Conservation (phyloP, 1,284 basidiomycete species). For the Microbotryum silenes-acaulis region DNA sequence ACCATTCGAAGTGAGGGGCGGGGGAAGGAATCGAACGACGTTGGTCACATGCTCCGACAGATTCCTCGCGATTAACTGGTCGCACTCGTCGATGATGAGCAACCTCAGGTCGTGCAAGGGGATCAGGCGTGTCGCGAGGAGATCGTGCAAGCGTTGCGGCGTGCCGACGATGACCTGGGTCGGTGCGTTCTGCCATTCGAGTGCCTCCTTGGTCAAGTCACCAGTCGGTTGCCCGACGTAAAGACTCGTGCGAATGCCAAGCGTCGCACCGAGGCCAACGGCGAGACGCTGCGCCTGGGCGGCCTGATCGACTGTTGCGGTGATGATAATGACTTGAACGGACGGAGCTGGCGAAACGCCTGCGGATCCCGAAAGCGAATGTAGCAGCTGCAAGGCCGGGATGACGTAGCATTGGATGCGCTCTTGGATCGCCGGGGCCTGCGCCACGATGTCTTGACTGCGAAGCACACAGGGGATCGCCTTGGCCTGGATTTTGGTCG, state of each 20-base stretch:
- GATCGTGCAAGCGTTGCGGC: conserved; percentile 86
- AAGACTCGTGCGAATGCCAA: conserved; percentile 78
- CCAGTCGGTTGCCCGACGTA: conserved; percentile 54
- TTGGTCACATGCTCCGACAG: conserved; percentile 89
- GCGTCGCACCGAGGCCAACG: conserved; percentile 80
- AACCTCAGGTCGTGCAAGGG: conserved; percentile 75
- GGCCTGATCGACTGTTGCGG: conserved; percentile 95
- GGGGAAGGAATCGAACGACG: conserved; percentile 80
- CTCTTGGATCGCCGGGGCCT: conserved; percentile 96
- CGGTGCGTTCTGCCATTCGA: conserved; percentile 65
- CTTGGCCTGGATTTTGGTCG: conserved; percentile 96
- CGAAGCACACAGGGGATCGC: conserved; percentile 90
- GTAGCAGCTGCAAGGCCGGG: conserved; percentile 56
- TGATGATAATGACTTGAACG: conserved; percentile 83
- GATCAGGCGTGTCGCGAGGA: conserved; percentile 74
- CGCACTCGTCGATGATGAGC: conserved; percentile 91
- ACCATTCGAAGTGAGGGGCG: background rate
- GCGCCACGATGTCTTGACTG: conserved; percentile 92
- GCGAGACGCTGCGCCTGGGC: conserved; percentile 97
- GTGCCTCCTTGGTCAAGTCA: conserved; percentile 46
- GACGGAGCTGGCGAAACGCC: conserved; percentile 10
- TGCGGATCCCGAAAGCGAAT: conserved; percentile 10
- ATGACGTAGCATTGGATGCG: conserved; percentile 89
- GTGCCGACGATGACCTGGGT: conserved; percentile 95
- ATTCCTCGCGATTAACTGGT: conserved; percentile 93